Evolutionary conservation across 1,139 yeast genomes (phyloP).

Genomic region (Arxiozyma bovina): DNA sequence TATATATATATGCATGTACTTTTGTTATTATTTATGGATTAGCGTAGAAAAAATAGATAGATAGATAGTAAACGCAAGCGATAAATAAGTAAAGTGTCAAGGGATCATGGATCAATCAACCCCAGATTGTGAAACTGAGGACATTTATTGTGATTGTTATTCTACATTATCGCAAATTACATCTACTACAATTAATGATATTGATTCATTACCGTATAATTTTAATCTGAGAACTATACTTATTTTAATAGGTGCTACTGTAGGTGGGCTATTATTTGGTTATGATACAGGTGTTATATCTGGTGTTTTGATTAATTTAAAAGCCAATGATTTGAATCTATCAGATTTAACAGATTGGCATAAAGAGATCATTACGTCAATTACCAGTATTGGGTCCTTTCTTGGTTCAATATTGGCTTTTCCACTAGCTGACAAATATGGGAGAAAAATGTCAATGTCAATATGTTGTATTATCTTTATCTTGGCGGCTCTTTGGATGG

Average conservation of each 20-base stretch:
- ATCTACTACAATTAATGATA: slow-evolving; percentile 21
- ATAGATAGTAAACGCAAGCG: neutral
- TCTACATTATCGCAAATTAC: slow-evolving; percentile 26
- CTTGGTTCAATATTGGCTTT: slow-evolving; percentile 37
- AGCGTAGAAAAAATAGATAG: neutral
- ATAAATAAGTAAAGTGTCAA: neutral
- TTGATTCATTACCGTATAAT: slow-evolving; percentile 23
- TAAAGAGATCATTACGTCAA: slow-evolving; percentile 37
- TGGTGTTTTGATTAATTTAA: slow-evolving; percentile 35
- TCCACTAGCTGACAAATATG: slow-evolving; percentile 30
- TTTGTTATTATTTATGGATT: neutral
- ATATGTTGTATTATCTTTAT: slow-evolving; percentile 34
- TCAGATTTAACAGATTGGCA: slow-evolving; percentile 26
- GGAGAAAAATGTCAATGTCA: slow-evolving; percentile 34
- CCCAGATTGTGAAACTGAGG: slow-evolving; percentile 13
- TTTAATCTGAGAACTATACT: slow-evolving; percentile 15
- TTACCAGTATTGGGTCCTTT: slow-evolving; percentile 38
- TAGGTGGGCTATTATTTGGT: slow-evolving; percentile 38
- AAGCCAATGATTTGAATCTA: slow-evolving; percentile 29
- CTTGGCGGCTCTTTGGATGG: slow-evolving; percentile 34
- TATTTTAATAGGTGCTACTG: slow-evolving; percentile 28
- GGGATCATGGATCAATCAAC: neutral
- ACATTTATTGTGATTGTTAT: slow-evolving; percentile 25
- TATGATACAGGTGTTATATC: slow-evolving; percentile 39
- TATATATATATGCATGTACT: too few relatives aligned